Evolutionary conservation across 2,329 filamentous ascomycete species (phyloP).

Genomic region (Cercospora citrullina): DNA sequence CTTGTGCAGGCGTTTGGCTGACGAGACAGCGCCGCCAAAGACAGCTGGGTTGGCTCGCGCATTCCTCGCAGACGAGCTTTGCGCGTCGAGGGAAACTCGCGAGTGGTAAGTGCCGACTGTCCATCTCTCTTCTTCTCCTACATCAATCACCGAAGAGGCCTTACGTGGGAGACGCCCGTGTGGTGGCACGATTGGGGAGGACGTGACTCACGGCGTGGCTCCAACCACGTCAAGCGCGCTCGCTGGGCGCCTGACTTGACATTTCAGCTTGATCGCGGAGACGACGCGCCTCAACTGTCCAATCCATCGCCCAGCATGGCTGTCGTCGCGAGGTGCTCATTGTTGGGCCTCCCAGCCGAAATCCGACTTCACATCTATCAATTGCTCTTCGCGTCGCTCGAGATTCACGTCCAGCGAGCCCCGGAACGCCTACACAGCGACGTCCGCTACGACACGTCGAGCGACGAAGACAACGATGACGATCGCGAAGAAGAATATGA

Average conservation of each 20-base stretch:
- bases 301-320: not conserved
- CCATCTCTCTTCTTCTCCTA: not conserved
- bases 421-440: not conserved
- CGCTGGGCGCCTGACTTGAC: not conserved
- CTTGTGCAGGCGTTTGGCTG: not conserved
- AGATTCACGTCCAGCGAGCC: not conserved
- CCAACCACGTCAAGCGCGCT: not conserved
- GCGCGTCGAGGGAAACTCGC: not conserved
- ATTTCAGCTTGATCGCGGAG: not conserved
- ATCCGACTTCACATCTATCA: conserved; percentile 4
- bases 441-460: not conserved
- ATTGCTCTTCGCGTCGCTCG: conserved; percentile 1
- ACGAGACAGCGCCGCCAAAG: not conserved
- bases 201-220: not conserved
- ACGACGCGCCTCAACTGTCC: not conserved
- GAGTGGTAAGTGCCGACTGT: not conserved
- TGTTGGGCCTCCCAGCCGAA: conserved; percentile 1
- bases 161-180: not conserved
- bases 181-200: not conserved
- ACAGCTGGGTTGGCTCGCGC: not conserved
- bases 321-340: not conserved
- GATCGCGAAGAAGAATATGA: not conserved
- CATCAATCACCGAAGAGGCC: not conserved
- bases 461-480: not conserved
- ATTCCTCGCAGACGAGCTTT: not conserved